Conservation (phyloP, 148 eudicot genomes). For the Camellia sinensis region DNA sequence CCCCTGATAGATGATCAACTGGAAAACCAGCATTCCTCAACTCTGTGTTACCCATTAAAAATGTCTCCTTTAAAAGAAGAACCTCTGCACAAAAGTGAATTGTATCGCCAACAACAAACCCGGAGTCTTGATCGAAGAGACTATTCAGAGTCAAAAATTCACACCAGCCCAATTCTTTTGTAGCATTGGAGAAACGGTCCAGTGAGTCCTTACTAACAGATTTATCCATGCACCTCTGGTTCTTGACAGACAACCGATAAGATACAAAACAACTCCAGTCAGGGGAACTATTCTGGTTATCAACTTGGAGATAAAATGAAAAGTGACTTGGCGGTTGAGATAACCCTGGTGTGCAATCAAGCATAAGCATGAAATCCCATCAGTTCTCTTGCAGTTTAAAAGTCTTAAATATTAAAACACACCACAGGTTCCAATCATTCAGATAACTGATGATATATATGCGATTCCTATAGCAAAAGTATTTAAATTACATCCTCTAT, state of each 20-base stretch:
- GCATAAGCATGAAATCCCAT: conserved; percentile 17
- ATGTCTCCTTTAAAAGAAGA: conserved; percentile 76
- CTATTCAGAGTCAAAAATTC: conserved; percentile 84
- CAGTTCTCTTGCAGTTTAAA: conserved; percentile 1
- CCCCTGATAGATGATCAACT: conserved; percentile 24
- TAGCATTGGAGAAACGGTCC: conserved; percentile 84
- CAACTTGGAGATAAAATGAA: conserved; percentile 83
- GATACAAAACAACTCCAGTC: conserved; percentile 93
- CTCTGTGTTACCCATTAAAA: conserved; percentile 35
- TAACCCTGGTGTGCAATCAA: conserved; percentile 70
- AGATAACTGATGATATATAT: too few species aligned
- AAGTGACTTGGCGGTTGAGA: conserved; percentile 91
- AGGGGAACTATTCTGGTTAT: conserved; percentile 59
- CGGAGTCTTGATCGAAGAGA: conserved; percentile 88
- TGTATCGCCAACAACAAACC: conserved; percentile 70
- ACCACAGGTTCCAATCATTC: too few species aligned
- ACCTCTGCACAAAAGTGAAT: conserved; percentile 76
- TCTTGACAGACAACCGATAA: conserved; percentile 66
- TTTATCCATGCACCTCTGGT: conserved; percentile 71
- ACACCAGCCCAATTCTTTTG: conserved; percentile 92
- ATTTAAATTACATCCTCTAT: too few species aligned
- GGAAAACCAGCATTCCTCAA: conserved; percentile 11
- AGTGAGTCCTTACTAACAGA: conserved; percentile 81
- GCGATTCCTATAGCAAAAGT: too few species aligned
- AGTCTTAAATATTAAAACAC: too few species aligned